Base-by-base conservation (phyloP, 2,329 filamentous ascomycete genomes). In the Neofusicoccum cordaticola region DNA sequence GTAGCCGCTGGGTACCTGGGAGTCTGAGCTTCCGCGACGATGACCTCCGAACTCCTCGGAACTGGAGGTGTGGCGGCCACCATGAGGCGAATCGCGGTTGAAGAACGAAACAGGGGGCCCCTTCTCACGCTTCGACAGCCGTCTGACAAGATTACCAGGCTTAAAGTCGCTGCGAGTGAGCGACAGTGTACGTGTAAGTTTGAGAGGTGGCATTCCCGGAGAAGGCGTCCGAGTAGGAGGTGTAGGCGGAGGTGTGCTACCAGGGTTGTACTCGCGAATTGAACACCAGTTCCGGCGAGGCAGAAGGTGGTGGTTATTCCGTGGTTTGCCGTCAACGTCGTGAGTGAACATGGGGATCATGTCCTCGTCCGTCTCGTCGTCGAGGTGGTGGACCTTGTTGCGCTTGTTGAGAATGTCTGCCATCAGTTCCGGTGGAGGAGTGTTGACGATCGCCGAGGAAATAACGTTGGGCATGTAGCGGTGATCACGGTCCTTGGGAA, bases 401-500 rank as follows among this genome's bases (percentile, higher is more conserved):
- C 95, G 87, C 80, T 91, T 95, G 81, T 98, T 97, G 66, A 99
- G 84, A 60, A 96, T 86, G 76, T 99, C 94, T 4, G 92, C 92
- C 81, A 98, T 85, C 72, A 96, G 82, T 61, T 95, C 91, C 0
- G 93, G 90, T 17, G 93, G 92, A 4, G 96, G 95, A 13, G 90
- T 88, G 74, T 99, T 97, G 71, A 90, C 94, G 73, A 99, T 98
- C 12, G 93, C 93, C 0, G 93, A 97, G 0, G 93, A 96, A 69
- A 98, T 88, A 66, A 99, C 81, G 71, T 99, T 99, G 4, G 93
- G 91, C 90, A 99, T 99, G 75, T 99, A 99, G 67, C 95, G 86
- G 72, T 95, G 93, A 75, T 99, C 95, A 69, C 88, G 88, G 78
- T 98, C 92, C 77, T 97, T 98, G 2, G 91, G 82, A 37, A 97